Conservation (phyloP, 2,329 filamentous ascomycete species). For the Calonectria pteridis region DNA sequence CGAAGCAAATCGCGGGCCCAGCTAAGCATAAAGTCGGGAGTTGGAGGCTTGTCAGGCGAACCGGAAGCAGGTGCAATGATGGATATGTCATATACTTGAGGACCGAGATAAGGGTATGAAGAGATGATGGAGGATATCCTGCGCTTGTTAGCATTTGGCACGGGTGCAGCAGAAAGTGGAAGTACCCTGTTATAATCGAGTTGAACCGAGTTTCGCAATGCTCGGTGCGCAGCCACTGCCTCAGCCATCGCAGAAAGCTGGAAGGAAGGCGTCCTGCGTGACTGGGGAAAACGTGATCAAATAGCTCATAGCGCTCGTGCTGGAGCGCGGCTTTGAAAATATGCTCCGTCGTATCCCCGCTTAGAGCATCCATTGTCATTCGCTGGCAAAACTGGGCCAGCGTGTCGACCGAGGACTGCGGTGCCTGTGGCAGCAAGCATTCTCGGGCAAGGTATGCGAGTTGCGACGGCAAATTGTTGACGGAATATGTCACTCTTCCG, state of each 20-base stretch:
- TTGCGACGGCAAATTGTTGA: neutral
- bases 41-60: neutral
- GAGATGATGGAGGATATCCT: neutral
- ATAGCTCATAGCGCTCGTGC: neutral
- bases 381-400: neutral
- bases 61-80: conserved; percentile 5
- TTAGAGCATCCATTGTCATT: neutral
- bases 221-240: neutral
- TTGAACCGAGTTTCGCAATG: neutral
- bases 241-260: neutral
- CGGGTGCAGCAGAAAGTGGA: neutral
- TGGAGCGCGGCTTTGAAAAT: neutral
- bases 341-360: neutral
- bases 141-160: neutral
- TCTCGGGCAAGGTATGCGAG: conserved; percentile 25
- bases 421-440: neutral
- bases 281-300: neutral
- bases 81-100: conserved; percentile 12
- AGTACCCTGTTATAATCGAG: neutral
- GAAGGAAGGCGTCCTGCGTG: neutral
- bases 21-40: conserved; percentile 10
- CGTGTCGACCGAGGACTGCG: neutral
- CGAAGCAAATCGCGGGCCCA: conserved; percentile 23
- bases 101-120: conserved; percentile 13
- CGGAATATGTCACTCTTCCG: neutral